Conservation (phyloP, 371 early-diverging fungal species). For the Mortierella sp. region DNA sequence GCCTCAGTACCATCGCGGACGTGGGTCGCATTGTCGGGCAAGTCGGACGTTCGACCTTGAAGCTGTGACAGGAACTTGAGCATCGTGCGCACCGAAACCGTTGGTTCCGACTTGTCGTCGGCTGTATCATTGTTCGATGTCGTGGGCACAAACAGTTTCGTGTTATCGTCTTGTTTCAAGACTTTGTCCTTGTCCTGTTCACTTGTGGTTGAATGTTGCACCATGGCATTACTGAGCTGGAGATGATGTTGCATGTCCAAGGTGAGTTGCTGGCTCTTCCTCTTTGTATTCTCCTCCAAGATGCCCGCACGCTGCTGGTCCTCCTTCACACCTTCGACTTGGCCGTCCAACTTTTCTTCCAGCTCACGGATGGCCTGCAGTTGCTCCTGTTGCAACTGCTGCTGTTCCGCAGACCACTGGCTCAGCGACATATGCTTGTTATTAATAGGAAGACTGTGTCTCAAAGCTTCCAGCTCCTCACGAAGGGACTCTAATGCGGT, state of each 20-base stretch:
- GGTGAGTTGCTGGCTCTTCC: conserved; percentile 44
- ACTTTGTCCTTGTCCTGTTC: neutral
- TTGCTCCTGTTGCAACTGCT: conserved; percentile 49
- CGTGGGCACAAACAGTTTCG: neutral
- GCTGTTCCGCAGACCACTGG: conserved; percentile 52
- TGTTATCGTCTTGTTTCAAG: neutral
- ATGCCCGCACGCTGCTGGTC: conserved; percentile 44
- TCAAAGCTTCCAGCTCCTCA: conserved; percentile 48
- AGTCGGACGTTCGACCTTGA: conserved; percentile 24
- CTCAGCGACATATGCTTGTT: conserved; percentile 52
- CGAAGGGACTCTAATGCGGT: conserved; percentile 36
- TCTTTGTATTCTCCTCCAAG: conserved; percentile 49
- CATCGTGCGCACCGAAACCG: conserved; percentile 47
- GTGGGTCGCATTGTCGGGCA: conserved; percentile 5
- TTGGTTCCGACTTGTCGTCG: conserved; percentile 1
- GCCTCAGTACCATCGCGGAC: conserved; percentile 38
- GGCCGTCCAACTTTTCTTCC: conserved; percentile 42
- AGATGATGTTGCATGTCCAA: conserved; percentile 43
- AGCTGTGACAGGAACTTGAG: conserved; percentile 51
- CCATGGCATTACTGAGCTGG: conserved; percentile 49
- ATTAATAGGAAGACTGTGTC: conserved; percentile 50
- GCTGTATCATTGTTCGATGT: conserved; percentile 3
- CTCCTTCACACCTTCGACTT: conserved; percentile 50
- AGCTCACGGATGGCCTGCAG: conserved; percentile 42
- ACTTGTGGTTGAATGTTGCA: neutral